Percentiles rank a stretch among this genome's conserved stretches.
These are phyloP conservation scores for Ogataea paradorogensis DNA, from an alignment of 805 yeast species.

Conservation along the genomic window DNA sequence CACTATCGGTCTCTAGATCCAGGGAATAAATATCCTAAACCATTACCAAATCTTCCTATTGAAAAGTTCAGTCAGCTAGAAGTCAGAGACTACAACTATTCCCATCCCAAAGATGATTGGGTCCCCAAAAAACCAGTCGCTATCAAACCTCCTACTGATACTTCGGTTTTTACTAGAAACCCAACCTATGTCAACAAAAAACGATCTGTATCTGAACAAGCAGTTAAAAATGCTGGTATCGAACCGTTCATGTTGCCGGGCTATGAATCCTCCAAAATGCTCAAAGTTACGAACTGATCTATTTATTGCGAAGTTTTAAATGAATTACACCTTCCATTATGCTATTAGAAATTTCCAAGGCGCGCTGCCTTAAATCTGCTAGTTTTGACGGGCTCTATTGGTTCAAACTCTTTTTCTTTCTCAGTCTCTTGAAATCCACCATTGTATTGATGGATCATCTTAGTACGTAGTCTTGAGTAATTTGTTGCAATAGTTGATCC, in stretches of 20 bases:
- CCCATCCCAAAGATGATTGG: neutral
- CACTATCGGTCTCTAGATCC: conserved; percentile 1
- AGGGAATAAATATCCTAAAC: conserved; percentile 5
- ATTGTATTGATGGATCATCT: conserved; percentile 41
- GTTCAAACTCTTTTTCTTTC: conserved; percentile 59
- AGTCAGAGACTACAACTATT: conserved; percentile 20
- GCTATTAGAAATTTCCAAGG: conserved; percentile 21
- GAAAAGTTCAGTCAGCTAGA: conserved; percentile 23
- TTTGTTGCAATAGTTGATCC: conserved; percentile 50
- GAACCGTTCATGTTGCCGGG: conserved; percentile 32
- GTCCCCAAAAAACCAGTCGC: neutral
- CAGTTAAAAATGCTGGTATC: conserved; percentile 24
- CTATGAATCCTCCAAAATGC: conserved; percentile 22
- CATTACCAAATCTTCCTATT: conserved; percentile 26
- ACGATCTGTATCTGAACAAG: conserved; percentile 22
- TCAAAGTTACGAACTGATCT: conserved; percentile 21
- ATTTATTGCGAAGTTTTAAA: neutral
- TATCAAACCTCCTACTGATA: conserved; percentile 21
- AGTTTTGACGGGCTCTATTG: conserved; percentile 57
- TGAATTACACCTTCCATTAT: too few relatives aligned
- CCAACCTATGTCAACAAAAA: conserved; percentile 19
- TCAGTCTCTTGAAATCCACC: conserved; percentile 48
- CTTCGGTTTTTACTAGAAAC: conserved; percentile 25
- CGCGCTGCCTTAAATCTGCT: conserved; percentile 69
- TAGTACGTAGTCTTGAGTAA: conserved; percentile 55